Conservation (phyloP, 768 basidiomycete genomes). For the Rhodosporidiobolus sp. region DNA sequence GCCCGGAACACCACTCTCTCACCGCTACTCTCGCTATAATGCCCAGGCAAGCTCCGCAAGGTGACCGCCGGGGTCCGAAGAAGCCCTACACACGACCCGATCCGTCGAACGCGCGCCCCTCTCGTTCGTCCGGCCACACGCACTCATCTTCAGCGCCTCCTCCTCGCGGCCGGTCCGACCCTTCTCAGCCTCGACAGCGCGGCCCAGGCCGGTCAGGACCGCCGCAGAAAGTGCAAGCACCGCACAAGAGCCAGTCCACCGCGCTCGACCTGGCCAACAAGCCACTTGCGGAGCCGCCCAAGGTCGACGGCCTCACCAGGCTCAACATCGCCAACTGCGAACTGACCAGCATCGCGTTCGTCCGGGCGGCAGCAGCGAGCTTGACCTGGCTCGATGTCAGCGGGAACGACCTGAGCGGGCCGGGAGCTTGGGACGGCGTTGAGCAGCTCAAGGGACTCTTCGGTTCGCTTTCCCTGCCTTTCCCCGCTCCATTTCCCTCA, state of each 20-base stretch:
- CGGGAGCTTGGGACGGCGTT: slow-evolving; percentile 29
- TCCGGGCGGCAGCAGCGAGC: slow-evolving; percentile 6
- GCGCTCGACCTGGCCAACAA: slow-evolving; percentile 13
- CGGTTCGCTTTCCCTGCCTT: slow-evolving; percentile 9
- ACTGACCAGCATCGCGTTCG: slow-evolving; percentile 20
- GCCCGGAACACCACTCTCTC: not conserved
- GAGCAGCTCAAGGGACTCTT: slow-evolving; percentile 22
- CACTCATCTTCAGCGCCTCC: slow-evolving; percentile 1
- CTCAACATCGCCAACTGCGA: slow-evolving; percentile 32
- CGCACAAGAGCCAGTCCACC: not conserved
- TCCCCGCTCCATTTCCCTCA: not conserved
- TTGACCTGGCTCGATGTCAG: slow-evolving; percentile 39
- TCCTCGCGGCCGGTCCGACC: not conserved
- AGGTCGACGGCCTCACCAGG: slow-evolving; percentile 11
- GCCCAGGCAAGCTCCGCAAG: too few relatives aligned
- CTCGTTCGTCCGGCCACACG: too few relatives aligned
- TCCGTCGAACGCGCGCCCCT: too few relatives aligned
- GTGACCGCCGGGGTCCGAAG: too few relatives aligned
- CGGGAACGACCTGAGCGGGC: slow-evolving; percentile 24
- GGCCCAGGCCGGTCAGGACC: not conserved
- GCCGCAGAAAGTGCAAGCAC: not conserved
- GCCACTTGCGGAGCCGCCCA: not conserved
- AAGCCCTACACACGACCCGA: too few relatives aligned
- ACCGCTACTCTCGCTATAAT: not conserved
- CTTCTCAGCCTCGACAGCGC: not conserved